Conservation (phyloP, 257 asterid genomes). For the Solanum boliviense region DNA sequence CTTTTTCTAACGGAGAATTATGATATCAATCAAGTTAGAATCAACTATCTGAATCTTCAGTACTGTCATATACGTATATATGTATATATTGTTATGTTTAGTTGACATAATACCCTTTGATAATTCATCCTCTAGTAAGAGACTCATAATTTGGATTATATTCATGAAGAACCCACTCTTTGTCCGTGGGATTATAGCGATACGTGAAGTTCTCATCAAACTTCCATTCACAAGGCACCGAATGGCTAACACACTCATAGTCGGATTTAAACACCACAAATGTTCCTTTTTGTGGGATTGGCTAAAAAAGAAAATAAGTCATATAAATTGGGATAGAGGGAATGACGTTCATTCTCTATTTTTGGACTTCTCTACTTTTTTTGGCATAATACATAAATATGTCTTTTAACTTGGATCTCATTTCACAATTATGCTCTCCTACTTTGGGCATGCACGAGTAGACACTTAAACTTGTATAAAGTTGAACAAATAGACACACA, state of each 20-base stretch:
- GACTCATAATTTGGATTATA: slow-evolving; percentile 69
- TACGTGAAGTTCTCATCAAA: slow-evolving; percentile 46
- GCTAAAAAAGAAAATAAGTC: too few species aligned
- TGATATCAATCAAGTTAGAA: not conserved
- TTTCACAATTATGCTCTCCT: not conserved
- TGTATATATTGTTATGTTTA: not conserved
- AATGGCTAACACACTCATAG: slow-evolving; percentile 18
- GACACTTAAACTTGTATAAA: not conserved
- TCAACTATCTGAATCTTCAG: not conserved
- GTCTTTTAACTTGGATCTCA: not conserved
- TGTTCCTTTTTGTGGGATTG: slow-evolving; percentile 44
- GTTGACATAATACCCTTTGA: slow-evolving; percentile 49
- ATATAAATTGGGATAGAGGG: too few species aligned
- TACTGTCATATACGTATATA: not conserved
- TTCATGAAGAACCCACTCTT: slow-evolving; percentile 18
- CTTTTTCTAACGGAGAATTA: not conserved
- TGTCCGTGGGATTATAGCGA: slow-evolving; percentile 5
- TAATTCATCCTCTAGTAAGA: slow-evolving; percentile 56
- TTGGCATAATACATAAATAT: not conserved
- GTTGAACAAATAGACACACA: not conserved
- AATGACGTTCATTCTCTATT: too few species aligned
- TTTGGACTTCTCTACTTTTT: too few species aligned
- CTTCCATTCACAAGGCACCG: slow-evolving; percentile 38
- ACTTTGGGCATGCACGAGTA: not conserved
- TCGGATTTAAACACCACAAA: slow-evolving; percentile 31